phyloP scores from a whole-genome alignment of 768 basidiomycete genomes.

The Daedalea quercina region DNA sequence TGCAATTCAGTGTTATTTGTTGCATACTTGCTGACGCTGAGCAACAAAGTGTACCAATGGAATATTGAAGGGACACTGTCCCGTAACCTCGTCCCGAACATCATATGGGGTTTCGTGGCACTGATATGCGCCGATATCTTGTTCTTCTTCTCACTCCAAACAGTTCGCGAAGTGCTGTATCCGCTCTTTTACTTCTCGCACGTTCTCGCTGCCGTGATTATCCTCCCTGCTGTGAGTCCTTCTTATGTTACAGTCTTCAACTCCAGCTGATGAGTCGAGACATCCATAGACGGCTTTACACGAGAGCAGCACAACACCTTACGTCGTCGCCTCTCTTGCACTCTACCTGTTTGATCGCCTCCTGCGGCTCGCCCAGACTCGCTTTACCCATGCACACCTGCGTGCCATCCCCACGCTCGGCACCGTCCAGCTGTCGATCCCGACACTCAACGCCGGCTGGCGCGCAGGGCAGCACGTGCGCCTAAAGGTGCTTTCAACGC shows the following conservation, averaged over 20 bases:
- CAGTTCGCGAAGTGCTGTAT: conserved; percentile 25
- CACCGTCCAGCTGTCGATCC: conserved; percentile 40
- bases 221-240: conserved; percentile 25
- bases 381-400: conserved; percentile 36
- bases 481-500: conserved; percentile 36
- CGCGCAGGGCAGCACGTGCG: conserved; percentile 56
- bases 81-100: not conserved
- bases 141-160: conserved; percentile 27
- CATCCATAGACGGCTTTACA: conserved; percentile 13
- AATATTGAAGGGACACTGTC: conserved; percentile 9
- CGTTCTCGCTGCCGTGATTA: conserved; percentile 26
- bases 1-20: not conserved
- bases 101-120: conserved; percentile 13
- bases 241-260: conserved; percentile 5
- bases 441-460: conserved; percentile 44
- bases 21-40: not conserved
- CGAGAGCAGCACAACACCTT: conserved; percentile 27
- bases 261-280: not conserved
- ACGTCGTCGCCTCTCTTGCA: conserved; percentile 31
- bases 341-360: conserved; percentile 41
- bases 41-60: conserved; percentile 51
- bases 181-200: conserved; percentile 32
- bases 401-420: conserved; percentile 37
- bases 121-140: conserved; percentile 23
- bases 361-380: conserved; percentile 39